Conservation (phyloP, 2,329 filamentous ascomycete species). For the Berkeleyomyces rouxiae region DNA sequence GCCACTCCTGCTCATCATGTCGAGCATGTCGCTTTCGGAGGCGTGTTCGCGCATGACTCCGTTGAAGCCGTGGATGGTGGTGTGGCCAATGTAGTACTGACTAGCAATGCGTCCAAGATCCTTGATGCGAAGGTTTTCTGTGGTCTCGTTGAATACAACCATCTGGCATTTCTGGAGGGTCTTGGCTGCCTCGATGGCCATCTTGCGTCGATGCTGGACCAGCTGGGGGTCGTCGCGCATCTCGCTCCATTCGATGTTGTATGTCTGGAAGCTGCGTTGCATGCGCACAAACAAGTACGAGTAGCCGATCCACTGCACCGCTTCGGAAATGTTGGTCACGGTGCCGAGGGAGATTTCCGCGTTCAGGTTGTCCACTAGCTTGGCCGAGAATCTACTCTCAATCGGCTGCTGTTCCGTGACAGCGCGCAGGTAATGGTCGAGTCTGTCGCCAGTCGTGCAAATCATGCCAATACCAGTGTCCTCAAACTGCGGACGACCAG, state of each 20-base stretch:
- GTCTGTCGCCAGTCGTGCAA: slow-evolving; percentile 85
- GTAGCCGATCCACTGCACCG: slow-evolving; percentile 93
- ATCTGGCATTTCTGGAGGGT: slow-evolving; percentile 88
- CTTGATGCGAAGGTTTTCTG: slow-evolving; percentile 77
- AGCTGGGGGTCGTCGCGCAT: slow-evolving; percentile 74
- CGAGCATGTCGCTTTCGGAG: slow-evolving; percentile 79
- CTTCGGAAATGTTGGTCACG: slow-evolving; percentile 84
- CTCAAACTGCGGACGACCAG: slow-evolving; percentile 92
- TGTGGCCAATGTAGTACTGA: slow-evolving; percentile 89
- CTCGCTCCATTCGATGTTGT: slow-evolving; percentile 91
- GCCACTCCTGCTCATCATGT: slow-evolving; percentile 94
- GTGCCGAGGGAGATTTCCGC: slow-evolving; percentile 88
- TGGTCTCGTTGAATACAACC: slow-evolving; percentile 95
- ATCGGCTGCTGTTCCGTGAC: slow-evolving; percentile 95
- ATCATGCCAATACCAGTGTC: slow-evolving; percentile 98
- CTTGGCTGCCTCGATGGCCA: slow-evolving; percentile 76
- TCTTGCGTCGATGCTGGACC: slow-evolving; percentile 66
- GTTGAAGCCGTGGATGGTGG: slow-evolving; percentile 92
- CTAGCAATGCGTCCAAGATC: slow-evolving; percentile 93
- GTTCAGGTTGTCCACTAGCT: slow-evolving; percentile 91
- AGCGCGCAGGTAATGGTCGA: slow-evolving; percentile 78
- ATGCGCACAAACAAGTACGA: slow-evolving; percentile 96
- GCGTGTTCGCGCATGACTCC: slow-evolving; percentile 74
- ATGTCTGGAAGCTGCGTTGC: slow-evolving; percentile 77
- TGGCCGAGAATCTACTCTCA: slow-evolving; percentile 87